phyloP scores from a whole-genome alignment of 2,329 filamentous ascomycete species.

The Cercospora janseana region DNA sequence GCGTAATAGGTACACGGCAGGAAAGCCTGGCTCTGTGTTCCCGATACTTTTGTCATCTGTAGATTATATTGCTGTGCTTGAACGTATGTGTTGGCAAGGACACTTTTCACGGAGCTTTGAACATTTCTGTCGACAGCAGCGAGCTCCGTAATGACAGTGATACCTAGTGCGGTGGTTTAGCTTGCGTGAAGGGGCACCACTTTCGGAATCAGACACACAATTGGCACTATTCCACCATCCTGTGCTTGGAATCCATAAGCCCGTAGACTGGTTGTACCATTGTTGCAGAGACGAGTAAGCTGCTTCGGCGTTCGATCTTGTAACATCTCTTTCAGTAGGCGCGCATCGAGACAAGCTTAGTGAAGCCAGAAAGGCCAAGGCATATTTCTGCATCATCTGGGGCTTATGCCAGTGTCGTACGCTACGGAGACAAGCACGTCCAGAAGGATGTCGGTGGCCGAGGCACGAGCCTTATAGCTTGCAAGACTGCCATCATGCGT shows the following conservation, averaged over 20 bases:
- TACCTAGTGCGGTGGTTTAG: slow-evolving; percentile 10
- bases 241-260: slow-evolving; percentile 35
- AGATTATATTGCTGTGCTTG: slow-evolving; percentile 33
- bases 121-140: slow-evolving; percentile 30
- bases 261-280: slow-evolving; percentile 36
- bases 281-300: slow-evolving; percentile 30
- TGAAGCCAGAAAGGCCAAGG: slow-evolving; percentile 9
- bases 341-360: slow-evolving; percentile 12
- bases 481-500: neutral
- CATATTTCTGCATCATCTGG: slow-evolving; percentile 6
- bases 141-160: slow-evolving; percentile 34
- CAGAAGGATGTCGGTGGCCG: neutral
- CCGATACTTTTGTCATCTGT: slow-evolving; percentile 19
- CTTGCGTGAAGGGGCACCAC: neutral
- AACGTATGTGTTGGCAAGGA: slow-evolving; percentile 29
- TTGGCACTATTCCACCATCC: slow-evolving; percentile 38
- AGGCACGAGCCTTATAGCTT: neutral
- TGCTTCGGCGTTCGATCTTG: slow-evolving; percentile 27
- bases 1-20: slow-evolving; percentile 21
- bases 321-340: slow-evolving; percentile 23
- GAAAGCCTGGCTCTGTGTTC: slow-evolving; percentile 11
- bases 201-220: slow-evolving; percentile 18
- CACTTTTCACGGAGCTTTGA: slow-evolving; percentile 10
- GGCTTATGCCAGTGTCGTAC: slow-evolving; percentile 6
- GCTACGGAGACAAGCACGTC: neutral